A percentile compares a stretch with the other conserved stretches of the same genome.
Conservation (phyloP, 352 stramenopile species). For the Phytophthora pisi region DNA sequence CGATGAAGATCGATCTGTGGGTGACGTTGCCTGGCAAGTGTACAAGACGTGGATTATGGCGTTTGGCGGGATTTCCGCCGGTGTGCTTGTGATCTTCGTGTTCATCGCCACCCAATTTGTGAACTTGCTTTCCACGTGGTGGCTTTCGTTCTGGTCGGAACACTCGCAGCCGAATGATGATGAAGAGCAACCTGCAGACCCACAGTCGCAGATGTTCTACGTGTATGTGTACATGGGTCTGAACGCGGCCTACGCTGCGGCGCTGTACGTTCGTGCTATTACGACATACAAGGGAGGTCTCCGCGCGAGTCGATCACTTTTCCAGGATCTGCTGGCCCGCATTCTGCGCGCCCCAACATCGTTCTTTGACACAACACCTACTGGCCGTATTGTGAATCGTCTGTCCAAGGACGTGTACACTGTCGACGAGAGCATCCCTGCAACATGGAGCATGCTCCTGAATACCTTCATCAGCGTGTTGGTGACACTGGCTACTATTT, state of each 20-base stretch:
- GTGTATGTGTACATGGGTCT: slow-evolving; percentile 87
- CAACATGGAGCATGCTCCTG: slow-evolving; percentile 70
- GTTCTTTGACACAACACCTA: slow-evolving; percentile 87
- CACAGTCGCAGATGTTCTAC: slow-evolving; percentile 74
- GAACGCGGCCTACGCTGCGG: slow-evolving; percentile 58
- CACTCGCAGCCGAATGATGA: slow-evolving; percentile 29
- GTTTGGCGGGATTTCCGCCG: slow-evolving; percentile 63
- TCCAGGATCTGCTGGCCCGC: slow-evolving; percentile 80
- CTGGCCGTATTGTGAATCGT: slow-evolving; percentile 79
- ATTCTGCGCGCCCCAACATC: slow-evolving; percentile 85
- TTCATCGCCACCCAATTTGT: slow-evolving; percentile 54
- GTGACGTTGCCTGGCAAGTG: slow-evolving; percentile 63
- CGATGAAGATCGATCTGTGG: slow-evolving; percentile 71
- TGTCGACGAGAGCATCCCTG: slow-evolving; percentile 74
- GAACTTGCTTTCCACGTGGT: slow-evolving; percentile 76
- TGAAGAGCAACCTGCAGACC: slow-evolving; percentile 15
- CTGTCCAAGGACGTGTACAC: slow-evolving; percentile 84
- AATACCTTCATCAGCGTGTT: slow-evolving; percentile 78
- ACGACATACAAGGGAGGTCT: slow-evolving; percentile 64
- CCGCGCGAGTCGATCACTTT: slow-evolving; percentile 60
- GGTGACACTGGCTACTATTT: slow-evolving; percentile 69
- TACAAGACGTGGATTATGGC: slow-evolving; percentile 75
- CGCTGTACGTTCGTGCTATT: slow-evolving; percentile 71
- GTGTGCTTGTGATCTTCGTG: slow-evolving; percentile 46
- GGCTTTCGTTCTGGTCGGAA: slow-evolving; percentile 52